phyloP scores from a whole-genome alignment of 2,329 filamentous ascomycete species.

The Colletotrichum cuscutae region DNA sequence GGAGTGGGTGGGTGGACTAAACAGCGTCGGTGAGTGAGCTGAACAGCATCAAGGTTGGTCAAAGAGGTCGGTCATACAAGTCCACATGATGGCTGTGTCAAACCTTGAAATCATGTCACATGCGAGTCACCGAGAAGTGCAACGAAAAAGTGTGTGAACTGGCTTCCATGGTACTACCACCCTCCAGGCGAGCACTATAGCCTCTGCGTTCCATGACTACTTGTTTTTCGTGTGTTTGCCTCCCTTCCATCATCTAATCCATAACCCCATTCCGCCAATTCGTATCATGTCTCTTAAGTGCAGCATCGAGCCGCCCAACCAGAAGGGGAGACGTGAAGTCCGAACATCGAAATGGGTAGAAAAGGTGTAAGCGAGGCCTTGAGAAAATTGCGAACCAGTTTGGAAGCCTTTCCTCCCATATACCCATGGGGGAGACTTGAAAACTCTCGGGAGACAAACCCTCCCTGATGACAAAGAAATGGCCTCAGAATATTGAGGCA shows the following conservation, averaged over 20 bases:
- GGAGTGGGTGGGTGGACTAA: neutral
- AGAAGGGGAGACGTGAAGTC: neutral
- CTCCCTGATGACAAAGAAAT: conserved; percentile 2
- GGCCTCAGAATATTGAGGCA: conserved; percentile 30
- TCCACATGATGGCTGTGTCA: neutral
- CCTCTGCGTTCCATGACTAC: neutral
- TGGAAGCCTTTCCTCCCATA: neutral
- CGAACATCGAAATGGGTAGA: neutral
- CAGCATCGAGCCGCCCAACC: conserved; percentile 20
- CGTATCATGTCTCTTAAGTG: conserved; percentile 6
- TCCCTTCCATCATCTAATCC: neutral
- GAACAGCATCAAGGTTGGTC: neutral
- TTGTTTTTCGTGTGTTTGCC: neutral
- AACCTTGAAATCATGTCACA: neutral
- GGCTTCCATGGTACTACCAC: conserved; percentile 8
- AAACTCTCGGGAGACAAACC: neutral
- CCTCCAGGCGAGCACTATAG: neutral
- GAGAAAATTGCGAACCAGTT: neutral
- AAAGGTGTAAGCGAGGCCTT: neutral
- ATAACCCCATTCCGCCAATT: neutral
- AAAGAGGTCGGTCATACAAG: neutral
- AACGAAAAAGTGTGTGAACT: neutral
- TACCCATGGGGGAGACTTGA: neutral
- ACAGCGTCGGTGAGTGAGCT: neutral
- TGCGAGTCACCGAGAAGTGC: neutral